Evolutionary conservation across 257 asterid genomes (phyloP).

Genomic region (Petunia secreta): DNA sequence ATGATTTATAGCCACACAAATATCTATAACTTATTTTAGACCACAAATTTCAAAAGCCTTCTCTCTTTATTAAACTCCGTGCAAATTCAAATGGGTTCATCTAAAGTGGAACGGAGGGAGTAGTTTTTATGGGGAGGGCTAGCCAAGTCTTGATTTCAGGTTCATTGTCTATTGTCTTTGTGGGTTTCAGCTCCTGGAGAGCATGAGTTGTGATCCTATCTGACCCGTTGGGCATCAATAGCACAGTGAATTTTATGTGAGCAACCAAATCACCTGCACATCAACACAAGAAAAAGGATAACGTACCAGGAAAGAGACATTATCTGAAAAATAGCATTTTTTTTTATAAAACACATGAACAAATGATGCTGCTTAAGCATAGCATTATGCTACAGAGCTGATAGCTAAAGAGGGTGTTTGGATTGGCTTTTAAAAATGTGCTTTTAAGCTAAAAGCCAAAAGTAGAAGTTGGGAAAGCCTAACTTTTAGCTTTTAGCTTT

Average conservation of each 20-base stretch:
- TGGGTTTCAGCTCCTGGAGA: conserved; percentile 78
- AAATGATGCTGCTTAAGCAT: neutral
- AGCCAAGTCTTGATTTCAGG: conserved; percentile 90
- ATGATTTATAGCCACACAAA: too few relatives aligned
- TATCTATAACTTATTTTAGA: too few relatives aligned
- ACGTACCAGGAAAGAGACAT: neutral
- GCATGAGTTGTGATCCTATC: conserved; percentile 83
- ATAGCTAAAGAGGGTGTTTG: neutral
- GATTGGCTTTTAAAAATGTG: too few relatives aligned
- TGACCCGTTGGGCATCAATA: conserved; percentile 93
- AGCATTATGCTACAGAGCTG: neutral
- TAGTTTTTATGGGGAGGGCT: conserved; percentile 61
- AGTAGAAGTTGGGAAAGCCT: too few relatives aligned
- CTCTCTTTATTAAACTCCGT: too few relatives aligned
- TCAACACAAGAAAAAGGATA: neutral
- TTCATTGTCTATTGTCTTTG: conserved; percentile 64
- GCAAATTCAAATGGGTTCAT: too few relatives aligned
- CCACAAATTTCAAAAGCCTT: too few relatives aligned
- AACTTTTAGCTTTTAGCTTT: too few relatives aligned
- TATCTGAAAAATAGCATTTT: neutral
- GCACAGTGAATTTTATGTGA: conserved; percentile 85
- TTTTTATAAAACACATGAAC: neutral
- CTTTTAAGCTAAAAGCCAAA: too few relatives aligned
- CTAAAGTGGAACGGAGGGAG: too few relatives aligned
- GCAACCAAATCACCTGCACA: conserved; percentile 88